These are phyloP conservation scores for Gnomoniopsis smithogilvyi DNA, from an alignment of 2,329 filamentous ascomycete genomes.

Conservation along the genomic window DNA sequence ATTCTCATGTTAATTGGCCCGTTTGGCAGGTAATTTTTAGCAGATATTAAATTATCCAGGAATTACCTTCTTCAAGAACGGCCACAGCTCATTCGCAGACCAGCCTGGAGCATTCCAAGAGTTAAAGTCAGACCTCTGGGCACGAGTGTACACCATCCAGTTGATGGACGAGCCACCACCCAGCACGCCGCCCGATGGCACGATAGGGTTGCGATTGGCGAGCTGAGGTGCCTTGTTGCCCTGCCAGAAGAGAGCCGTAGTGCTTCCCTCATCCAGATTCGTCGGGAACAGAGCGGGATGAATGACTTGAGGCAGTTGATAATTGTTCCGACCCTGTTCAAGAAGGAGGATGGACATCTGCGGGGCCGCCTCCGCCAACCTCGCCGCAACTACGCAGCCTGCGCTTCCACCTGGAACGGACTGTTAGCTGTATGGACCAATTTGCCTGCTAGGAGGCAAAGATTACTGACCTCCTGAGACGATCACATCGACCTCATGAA, in stretches of 20 bases:
- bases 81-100: slow-evolving; percentile 34
- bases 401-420: slow-evolving; percentile 37
- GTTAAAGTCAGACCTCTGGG: slow-evolving; percentile 26
- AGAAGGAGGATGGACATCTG: slow-evolving; percentile 48
- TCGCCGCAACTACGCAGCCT: slow-evolving; percentile 45
- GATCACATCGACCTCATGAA: slow-evolving; percentile 48
- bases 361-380: slow-evolving; percentile 47
- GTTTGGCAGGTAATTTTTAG: too few relatives aligned
- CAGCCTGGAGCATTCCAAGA: slow-evolving; percentile 20
- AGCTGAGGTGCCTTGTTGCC: slow-evolving; percentile 31
- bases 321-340: slow-evolving; percentile 52
- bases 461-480: slow-evolving; percentile 40
- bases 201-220: slow-evolving; percentile 36
- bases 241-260: slow-evolving; percentile 43
- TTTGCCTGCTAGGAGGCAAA: too few relatives aligned
- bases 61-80: slow-evolving; percentile 45
- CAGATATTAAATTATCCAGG: too few relatives aligned
- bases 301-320: slow-evolving; percentile 42
- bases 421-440: background rate
- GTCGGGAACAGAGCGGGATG: slow-evolving; percentile 47
- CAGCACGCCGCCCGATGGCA: slow-evolving; percentile 40
- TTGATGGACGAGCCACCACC: slow-evolving; percentile 51
- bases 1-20: background rate
- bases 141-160: slow-evolving; percentile 36
- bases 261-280: slow-evolving; percentile 42